Conservation (phyloP, 2,329 filamentous ascomycete species). For the Ceratocystis papillata region DNA sequence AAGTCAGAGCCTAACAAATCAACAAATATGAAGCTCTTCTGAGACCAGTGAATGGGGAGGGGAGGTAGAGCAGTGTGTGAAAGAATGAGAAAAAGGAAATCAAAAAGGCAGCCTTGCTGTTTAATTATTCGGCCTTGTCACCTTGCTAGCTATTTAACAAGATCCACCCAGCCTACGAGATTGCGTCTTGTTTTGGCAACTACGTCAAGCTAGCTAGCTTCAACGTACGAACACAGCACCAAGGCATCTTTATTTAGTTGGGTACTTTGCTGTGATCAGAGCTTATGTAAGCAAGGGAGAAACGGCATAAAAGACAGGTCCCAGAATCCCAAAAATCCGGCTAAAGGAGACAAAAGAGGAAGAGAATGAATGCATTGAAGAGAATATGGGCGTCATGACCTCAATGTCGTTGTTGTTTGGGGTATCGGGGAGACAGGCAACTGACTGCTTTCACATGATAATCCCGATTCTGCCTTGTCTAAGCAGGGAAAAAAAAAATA, state of each 20-base stretch:
- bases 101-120: neutral
- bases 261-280: neutral
- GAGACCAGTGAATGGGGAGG: neutral
- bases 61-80: neutral
- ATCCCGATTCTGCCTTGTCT: neutral
- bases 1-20: neutral
- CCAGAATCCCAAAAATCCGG: no score
- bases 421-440: neutral
- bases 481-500: neutral
- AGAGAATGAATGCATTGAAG: no score
- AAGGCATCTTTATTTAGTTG: no score
- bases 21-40: no score
- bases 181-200: neutral
- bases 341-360: no score
- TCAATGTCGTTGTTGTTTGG: neutral
- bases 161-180: neutral
- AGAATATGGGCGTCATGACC: neutral
- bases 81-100: neutral
- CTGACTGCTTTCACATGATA: neutral
- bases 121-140: neutral
- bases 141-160: neutral
- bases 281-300: constrained; percentile 6
- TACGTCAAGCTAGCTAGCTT: constrained; percentile 1
- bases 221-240: no score
- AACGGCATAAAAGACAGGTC: neutral